Percentiles rank a stretch among this genome's conserved stretches.
Conservation (phyloP, 2,329 filamentous ascomycete species). For the Penicillium sp. region DNA sequence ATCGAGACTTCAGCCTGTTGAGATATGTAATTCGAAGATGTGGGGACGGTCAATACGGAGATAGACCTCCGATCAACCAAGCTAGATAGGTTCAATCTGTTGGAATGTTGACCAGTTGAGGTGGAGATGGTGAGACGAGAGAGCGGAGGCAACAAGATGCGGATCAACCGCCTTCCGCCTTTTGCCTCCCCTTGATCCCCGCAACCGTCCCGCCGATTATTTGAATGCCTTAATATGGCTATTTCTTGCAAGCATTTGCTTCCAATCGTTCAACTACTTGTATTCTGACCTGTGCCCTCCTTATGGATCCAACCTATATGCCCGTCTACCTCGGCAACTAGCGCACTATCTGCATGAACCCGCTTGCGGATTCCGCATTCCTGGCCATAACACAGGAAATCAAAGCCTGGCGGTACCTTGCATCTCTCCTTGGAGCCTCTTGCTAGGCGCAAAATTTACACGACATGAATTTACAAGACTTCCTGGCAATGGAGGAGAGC, state of each 20-base stretch:
- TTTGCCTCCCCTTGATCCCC: constrained; percentile 15
- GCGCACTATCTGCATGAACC: constrained; percentile 13
- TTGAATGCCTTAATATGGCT: constrained; percentile 1
- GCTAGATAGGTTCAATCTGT: background rate
- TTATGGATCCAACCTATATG: constrained; percentile 19
- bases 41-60: constrained; percentile 3
- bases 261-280: constrained; percentile 2
- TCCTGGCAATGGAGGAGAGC: constrained; percentile 32
- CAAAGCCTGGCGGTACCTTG: background rate
- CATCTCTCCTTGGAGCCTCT: background rate
- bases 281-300: constrained; percentile 20
- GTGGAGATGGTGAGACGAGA: constrained; percentile 15
- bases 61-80: constrained; percentile 9
- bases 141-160: constrained; percentile 17
- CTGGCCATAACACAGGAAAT: constrained; percentile 4
- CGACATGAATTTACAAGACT: constrained; percentile 35
- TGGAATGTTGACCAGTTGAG: background rate
- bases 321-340: constrained; percentile 22
- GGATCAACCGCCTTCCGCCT: constrained; percentile 26
- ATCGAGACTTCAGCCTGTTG: constrained; percentile 2
- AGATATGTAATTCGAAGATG: background rate
- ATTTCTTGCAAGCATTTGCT: constrained; percentile 1
- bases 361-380: constrained; percentile 14
- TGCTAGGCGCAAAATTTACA: background rate
- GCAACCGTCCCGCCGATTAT: constrained; percentile 15